Conservation (phyloP, 192 early-diverging fungal species). For the Chytriomyces confervae region DNA sequence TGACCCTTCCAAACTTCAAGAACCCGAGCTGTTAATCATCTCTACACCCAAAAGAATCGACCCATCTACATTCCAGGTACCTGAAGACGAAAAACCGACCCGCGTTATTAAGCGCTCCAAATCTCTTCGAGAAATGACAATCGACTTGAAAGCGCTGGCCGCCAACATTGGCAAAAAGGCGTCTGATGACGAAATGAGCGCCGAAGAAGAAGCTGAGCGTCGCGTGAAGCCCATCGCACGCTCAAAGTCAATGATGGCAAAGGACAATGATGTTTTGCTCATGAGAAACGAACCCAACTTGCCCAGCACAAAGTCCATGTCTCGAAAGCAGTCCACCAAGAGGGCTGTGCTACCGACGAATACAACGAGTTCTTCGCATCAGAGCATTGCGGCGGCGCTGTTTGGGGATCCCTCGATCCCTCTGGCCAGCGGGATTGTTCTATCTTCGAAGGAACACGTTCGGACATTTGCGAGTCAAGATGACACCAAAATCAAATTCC, state of each 20-base stretch:
- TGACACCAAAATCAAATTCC: neutral
- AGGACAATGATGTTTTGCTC: slow-evolving; percentile 14
- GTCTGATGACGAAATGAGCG: neutral
- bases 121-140: neutral
- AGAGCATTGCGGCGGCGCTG: slow-evolving; percentile 16
- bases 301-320: neutral
- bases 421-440: neutral
- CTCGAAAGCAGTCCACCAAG: neutral
- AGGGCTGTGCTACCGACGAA: neutral
- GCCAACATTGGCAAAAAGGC: neutral
- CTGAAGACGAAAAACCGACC: neutral
- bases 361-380: neutral
- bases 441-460: neutral
- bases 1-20: neutral
- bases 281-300: neutral
- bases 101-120: neutral
- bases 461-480: neutral
- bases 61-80: neutral
- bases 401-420: slow-evolving; percentile 16
- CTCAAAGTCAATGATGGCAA: slow-evolving; percentile 12
- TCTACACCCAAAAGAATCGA: no score
- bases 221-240: neutral
- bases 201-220: neutral
- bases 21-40: neutral
- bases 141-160: neutral